Conservation (phyloP, 176 grass and related monocot genomes). For the Carex pumila region DNA sequence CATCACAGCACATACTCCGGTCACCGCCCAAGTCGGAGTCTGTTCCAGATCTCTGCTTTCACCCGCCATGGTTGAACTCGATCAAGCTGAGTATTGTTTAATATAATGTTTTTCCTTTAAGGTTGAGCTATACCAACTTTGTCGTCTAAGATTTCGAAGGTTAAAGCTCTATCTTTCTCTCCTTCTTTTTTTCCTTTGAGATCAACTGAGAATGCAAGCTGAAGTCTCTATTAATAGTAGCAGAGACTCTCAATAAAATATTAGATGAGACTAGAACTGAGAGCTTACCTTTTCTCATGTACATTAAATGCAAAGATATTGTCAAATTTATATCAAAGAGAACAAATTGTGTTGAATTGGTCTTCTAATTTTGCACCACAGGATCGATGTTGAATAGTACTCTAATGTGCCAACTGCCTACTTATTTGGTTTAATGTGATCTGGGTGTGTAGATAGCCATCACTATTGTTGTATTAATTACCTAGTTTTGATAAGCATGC, state of each 20-base stretch:
- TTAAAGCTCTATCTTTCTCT: neutral
- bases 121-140: neutral
- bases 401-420: neutral
- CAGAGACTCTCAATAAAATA: neutral
- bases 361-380: neutral
- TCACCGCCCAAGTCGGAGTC: conserved; percentile 26
- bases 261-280: neutral
- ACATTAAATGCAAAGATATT: neutral
- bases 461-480: no score
- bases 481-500: no score
- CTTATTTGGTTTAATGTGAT: neutral
- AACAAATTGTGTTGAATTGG: neutral
- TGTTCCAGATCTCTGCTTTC: neutral
- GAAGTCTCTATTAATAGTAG: neutral
- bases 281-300: neutral
- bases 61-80: conserved; percentile 9
- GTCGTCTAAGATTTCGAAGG: no score
- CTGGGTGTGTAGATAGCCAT: no score
- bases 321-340: neutral
- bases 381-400: neutral
- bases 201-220: neutral
- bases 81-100: neutral
- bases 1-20: conserved; percentile 25
- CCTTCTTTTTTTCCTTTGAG: neutral
- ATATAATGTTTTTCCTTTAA: neutral